Evolutionary conservation across 345 rosid species (phyloP).

Genomic region (Triadica sebifera): DNA sequence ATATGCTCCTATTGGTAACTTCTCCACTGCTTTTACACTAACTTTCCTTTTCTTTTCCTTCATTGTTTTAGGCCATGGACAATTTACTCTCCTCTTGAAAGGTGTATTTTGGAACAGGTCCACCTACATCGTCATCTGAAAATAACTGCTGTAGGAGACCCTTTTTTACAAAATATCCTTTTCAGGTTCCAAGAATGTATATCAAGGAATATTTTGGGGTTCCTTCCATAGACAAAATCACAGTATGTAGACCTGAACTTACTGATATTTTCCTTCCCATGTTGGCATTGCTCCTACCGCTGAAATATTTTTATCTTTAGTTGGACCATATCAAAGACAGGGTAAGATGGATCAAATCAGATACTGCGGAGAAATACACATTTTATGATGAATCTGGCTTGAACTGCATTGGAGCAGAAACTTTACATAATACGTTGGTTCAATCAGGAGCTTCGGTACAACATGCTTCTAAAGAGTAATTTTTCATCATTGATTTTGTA

Average conservation of each 20-base stretch:
- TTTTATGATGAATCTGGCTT: conserved; percentile 56
- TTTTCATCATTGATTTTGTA: conserved; percentile 19
- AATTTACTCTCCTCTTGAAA: conserved; percentile 17
- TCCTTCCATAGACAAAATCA: conserved; percentile 45
- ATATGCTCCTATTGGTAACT: conserved; percentile 49
- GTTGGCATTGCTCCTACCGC: conserved; percentile 15
- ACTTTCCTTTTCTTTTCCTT: not conserved
- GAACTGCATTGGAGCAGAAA: conserved; percentile 52
- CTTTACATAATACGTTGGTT: conserved; percentile 50
- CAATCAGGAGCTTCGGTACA: conserved; percentile 69
- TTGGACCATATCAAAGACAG: conserved; percentile 40
- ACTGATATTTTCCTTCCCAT: conserved; percentile 10
- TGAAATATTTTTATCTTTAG: conserved; percentile 31
- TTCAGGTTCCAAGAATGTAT: conserved; percentile 48
- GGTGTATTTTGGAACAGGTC: conserved; percentile 46
- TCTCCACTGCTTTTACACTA: conserved; percentile 17
- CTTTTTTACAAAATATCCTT: conserved; percentile 63
- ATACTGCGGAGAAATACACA: conserved; percentile 53
- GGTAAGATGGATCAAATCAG: conserved; percentile 45
- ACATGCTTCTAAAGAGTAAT: conserved; percentile 63
- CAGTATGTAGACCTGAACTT: conserved; percentile 38
- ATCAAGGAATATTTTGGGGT: conserved; percentile 66
- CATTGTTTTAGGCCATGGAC: conserved; percentile 9
- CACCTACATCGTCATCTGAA: conserved; percentile 44
- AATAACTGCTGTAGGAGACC: conserved; percentile 40